Conservation (phyloP, 2,329 filamentous ascomycete species). For the Seiridium unicorne region DNA sequence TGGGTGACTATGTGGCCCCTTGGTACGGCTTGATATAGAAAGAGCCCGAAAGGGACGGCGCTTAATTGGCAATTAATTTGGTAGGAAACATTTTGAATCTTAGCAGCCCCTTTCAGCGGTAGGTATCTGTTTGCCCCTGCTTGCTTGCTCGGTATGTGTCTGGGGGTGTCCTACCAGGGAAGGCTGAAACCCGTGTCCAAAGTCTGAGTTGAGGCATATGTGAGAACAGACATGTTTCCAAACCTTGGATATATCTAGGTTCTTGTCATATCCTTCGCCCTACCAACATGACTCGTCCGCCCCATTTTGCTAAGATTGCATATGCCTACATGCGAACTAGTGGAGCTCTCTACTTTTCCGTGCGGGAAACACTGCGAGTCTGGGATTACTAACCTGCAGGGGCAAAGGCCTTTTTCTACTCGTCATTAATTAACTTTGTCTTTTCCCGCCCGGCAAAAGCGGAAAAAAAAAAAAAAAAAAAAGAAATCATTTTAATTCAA, state of each 20-base stretch:
- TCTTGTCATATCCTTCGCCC: not conserved
- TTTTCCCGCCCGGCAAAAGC: not conserved
- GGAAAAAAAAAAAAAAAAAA: not conserved
- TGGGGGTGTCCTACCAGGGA: not conserved
- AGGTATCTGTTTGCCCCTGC: too few species aligned
- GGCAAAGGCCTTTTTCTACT: not conserved
- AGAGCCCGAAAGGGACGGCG: too few species aligned
- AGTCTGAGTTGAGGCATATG: not conserved
- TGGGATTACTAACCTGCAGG: too few species aligned
- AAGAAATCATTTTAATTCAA: not conserved
- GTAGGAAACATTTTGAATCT: too few species aligned
- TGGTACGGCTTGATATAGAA: too few species aligned
- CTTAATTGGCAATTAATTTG: too few species aligned
- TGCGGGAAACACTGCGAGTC: too few species aligned
- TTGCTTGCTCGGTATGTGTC: too few species aligned
- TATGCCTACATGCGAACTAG: not conserved
- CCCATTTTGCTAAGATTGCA: not conserved
- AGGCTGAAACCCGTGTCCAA: not conserved
- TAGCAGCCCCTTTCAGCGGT: not conserved
- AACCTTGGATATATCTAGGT: not conserved
- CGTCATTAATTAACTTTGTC: not conserved
- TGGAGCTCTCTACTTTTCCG: not conserved
- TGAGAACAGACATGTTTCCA: not conserved
- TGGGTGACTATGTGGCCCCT: too few species aligned
- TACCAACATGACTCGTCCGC: not conserved